Evolutionary conservation across 768 basidiomycete species (phyloP).

Genomic region (Mrakia blollopis): DNA sequence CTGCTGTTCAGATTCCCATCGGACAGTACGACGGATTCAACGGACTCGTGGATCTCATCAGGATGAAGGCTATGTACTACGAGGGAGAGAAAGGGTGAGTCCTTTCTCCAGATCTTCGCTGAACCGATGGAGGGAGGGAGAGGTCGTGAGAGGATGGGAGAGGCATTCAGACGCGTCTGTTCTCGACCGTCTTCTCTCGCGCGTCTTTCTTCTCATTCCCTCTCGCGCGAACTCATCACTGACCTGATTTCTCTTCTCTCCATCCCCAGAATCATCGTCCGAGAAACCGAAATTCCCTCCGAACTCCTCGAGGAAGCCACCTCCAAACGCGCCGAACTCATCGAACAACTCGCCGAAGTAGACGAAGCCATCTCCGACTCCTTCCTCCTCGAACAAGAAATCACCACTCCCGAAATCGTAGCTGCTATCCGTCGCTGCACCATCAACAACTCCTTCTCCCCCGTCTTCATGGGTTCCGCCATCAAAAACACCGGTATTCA

Average conservation of each 20-base stretch:
- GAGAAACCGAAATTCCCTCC: constrained; percentile 79
- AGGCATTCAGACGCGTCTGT: too few relatives aligned
- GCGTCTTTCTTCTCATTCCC: too few relatives aligned
- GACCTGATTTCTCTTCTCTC: constrained; percentile 27
- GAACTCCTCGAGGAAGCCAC: constrained; percentile 67
- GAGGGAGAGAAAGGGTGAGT: constrained; percentile 87
- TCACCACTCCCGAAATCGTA: constrained; percentile 66
- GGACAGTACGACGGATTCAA: constrained; percentile 78
- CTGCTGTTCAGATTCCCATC: constrained; percentile 93
- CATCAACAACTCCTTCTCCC: constrained; percentile 80
- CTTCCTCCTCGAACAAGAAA: constrained; percentile 75
- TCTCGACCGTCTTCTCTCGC: too few relatives aligned
- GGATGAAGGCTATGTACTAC: constrained; percentile 92
- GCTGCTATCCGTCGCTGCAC: constrained; percentile 86
- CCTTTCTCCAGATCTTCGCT: too few relatives aligned
- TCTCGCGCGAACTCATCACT: not conserved
- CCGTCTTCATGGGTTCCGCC: constrained; percentile 94
- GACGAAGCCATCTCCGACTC: constrained; percentile 93
- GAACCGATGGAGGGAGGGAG: too few relatives aligned
- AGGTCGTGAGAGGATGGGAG: not conserved
- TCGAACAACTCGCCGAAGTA: constrained; percentile 92
- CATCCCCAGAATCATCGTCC: constrained; percentile 60
- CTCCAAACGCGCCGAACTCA: constrained; percentile 80
- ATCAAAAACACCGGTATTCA: constrained; percentile 97
- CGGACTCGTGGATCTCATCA: constrained; percentile 89